These are phyloP conservation scores for Beta vulgaris DNA, from an alignment of 148 eudicot species.

Conservation along the genomic window DNA sequence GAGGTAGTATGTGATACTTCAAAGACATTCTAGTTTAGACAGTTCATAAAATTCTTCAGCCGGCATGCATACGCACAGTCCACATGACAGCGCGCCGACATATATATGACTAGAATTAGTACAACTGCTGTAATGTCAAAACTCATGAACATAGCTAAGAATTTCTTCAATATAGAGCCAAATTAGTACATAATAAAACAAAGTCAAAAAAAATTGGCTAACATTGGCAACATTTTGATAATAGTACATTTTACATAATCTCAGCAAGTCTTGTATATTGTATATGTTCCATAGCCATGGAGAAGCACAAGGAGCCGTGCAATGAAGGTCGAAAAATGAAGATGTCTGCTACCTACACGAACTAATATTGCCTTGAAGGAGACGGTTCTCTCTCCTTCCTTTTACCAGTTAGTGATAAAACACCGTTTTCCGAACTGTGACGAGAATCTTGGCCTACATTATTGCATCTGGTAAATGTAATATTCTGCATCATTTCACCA, in stretches of 20 bases:
- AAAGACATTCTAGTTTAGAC: too few relatives aligned
- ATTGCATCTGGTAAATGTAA: not conserved
- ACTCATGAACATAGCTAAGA: too few relatives aligned
- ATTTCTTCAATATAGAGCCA: not conserved
- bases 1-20: too few relatives aligned
- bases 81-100: too few relatives aligned
- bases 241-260: not conserved
- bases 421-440: slow-evolving; percentile 15
- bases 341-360: not conserved
- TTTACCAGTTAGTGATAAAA: slow-evolving; percentile 35
- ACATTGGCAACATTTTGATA: not conserved
- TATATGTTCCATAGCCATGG: slow-evolving; percentile 19
- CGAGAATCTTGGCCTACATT: not conserved
- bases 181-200: not conserved
- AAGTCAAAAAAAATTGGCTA: not conserved
- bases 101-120: not conserved
- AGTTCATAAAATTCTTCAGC: too few relatives aligned
- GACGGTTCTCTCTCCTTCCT: slow-evolving; percentile 51
- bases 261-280: not conserved
- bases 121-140: not conserved
- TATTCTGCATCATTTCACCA: not conserved
- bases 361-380: slow-evolving; percentile 9
- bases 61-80: too few relatives aligned
- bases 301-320: slow-evolving; percentile 35
- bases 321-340: not conserved